These are phyloP conservation scores for Skeletonema potamos DNA, from an alignment of 108 stramenopile genomes.

Conservation along the genomic window DNA sequence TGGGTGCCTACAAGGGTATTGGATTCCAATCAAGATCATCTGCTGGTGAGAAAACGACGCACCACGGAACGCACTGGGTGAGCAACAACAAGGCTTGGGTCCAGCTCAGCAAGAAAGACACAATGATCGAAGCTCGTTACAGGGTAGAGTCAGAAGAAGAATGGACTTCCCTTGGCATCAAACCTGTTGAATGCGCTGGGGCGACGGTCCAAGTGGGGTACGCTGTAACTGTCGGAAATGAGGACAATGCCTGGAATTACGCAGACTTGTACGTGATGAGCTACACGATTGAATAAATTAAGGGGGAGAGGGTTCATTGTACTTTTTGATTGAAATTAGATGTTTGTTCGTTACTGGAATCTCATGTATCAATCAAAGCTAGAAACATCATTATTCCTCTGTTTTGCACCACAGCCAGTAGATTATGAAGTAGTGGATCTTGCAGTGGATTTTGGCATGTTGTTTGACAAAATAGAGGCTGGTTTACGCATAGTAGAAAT, in stretches of 20 bases:
- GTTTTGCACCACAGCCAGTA: neutral
- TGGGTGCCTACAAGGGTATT: conserved; percentile 2
- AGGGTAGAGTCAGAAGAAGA: neutral
- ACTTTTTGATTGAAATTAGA: neutral
- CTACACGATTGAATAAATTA: neutral
- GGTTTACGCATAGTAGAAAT: too few relatives aligned
- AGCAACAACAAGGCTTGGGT: conserved; percentile 7
- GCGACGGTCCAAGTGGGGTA: neutral
- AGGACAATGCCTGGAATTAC: neutral
- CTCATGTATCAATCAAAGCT: neutral
- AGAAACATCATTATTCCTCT: too few relatives aligned
- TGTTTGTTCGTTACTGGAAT: neutral
- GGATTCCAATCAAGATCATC: conserved; percentile 12
- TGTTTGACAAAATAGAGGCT: too few relatives aligned
- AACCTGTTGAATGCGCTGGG: neutral
- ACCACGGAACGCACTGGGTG: neutral
- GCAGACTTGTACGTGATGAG: neutral
- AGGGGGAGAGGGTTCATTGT: neutral
- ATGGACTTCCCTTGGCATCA: neutral
- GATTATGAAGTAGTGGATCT: too few relatives aligned
- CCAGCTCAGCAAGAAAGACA: conserved; percentile 6
- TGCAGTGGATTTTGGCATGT: too few relatives aligned
- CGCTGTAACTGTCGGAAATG: neutral
- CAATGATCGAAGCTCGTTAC: neutral
- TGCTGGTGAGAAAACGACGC: neutral